A percentile compares a stretch with the other conserved stretches of the same genome.
phyloP scores from a whole-genome alignment of 768 basidiomycete species.

The Mycena vitilis region DNA sequence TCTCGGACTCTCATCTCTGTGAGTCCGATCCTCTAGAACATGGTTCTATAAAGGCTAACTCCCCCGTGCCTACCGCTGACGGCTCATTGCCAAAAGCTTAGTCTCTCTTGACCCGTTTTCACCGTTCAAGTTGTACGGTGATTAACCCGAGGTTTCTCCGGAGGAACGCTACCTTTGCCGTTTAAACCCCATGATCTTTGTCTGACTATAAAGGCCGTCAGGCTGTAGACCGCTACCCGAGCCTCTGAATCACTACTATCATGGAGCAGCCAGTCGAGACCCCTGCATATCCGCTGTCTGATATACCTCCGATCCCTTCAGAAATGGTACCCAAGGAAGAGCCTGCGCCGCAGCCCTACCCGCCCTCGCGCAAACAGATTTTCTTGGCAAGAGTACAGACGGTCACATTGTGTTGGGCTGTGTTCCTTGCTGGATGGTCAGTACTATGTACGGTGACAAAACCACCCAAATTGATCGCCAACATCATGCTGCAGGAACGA shows the following conservation, averaged over 20 bases:
- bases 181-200: background rate
- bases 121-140: no score
- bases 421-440: slow-evolving; percentile 31
- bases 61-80: no score
- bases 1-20: no score
- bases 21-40: no score
- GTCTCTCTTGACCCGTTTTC: no score
- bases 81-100: no score
- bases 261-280: slow-evolving; percentile 3
- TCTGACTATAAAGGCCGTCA: background rate
- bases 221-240: no score
- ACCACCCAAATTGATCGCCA: background rate
- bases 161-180: no score
- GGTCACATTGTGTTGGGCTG: slow-evolving; percentile 23
- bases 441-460: background rate
- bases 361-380: slow-evolving; percentile 20
- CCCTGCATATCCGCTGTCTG: background rate
- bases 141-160: slow-evolving; percentile 6
- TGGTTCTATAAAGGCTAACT: no score
- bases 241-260: background rate
- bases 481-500: slow-evolving; percentile 27
- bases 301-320: background rate
- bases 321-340: background rate
- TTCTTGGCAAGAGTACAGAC: slow-evolving; percentile 25
- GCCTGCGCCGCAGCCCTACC: background rate